Percentiles rank a stretch among this genome's conserved stretches.
Conservation (phyloP, 2,329 filamentous ascomycete species). For the Exophiala oligosperma region DNA sequence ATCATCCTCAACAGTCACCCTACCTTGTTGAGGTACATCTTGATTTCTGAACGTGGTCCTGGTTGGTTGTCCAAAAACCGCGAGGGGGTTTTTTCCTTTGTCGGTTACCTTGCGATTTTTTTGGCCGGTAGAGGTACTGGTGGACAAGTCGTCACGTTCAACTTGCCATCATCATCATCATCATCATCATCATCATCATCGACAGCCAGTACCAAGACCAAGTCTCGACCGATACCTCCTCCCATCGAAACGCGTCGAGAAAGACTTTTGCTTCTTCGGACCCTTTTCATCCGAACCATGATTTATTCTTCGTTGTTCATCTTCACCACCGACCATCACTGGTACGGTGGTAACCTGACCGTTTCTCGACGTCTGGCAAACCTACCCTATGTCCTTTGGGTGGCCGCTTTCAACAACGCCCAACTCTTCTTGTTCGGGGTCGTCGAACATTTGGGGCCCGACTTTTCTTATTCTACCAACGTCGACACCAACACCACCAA, state of each 20-base stretch:
- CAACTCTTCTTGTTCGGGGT: conserved; percentile 77
- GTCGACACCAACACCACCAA: no score
- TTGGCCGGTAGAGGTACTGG: conserved; percentile 83
- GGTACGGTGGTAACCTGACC: conserved; percentile 63
- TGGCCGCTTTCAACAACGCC: conserved; percentile 84
- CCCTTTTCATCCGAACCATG: conserved; percentile 14
- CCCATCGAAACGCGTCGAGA: conserved; percentile 5
- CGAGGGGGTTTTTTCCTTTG: conserved; percentile 92
- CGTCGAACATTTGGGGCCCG: conserved; percentile 62
- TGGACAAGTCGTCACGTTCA: conserved; percentile 63
- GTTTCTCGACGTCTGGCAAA: conserved; percentile 92
- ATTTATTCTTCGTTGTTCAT: conserved; percentile 72
- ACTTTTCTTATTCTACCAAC: conserved; percentile 8
- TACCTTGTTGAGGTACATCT: conserved; percentile 75
- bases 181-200: neutral
- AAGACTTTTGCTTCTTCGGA: conserved; percentile 16
- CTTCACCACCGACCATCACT: conserved; percentile 61
- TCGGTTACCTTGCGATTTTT: conserved; percentile 93
- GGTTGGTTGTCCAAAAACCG: conserved; percentile 85
- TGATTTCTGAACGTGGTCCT: conserved; percentile 72
- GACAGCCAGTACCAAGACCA: neutral
- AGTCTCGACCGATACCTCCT: neutral
- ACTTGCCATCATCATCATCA: neutral
- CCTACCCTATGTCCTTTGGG: conserved; percentile 89
- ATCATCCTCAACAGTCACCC: conserved; percentile 73